Base-by-base conservation (phyloP, 768 basidiomycete species). In the Serendipita vermifera region DNA sequence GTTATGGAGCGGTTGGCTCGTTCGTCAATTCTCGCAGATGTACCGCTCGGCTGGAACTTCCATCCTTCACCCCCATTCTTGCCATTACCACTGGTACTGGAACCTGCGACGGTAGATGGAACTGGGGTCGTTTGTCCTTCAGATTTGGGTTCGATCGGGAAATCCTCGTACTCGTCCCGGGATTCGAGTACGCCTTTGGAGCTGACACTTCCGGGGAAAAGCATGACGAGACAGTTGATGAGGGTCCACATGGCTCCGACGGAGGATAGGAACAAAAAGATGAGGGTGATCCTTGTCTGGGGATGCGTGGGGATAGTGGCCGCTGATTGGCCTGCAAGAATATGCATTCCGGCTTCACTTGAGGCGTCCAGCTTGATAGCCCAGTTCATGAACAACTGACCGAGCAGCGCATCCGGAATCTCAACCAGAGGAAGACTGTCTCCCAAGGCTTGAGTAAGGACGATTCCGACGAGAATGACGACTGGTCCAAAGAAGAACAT, bases 281-380 rank as follows among this genome's bases (percentile, higher is more conserved):
- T 22, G 27, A 51, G 46, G 9, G 46, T 51, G 20, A 51, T 51
- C 32, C 46, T 22, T n/a, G 46, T 51, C 46, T 51, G 46, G 2
- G 46, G 46, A 51, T 51, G 46, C 5, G 46, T 27, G n/a, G 46
- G 46, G n/a, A n/a, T n/a, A n/a, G n/a, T n/a, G n/a, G n/a, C n/a
- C n/a, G n/a, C n/a, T n/a, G n/a, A n/a, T n/a, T n/a, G n/a, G n/a
- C n/a, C n/a, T n/a, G n/a, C n/a, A n/a, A n/a, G n/a, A n/a, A n/a
- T n/a, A n/a, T n/a, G n/a, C n/a, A n/a, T n/a, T n/a, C n/a, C n/a
- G n/a, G n/a, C n/a, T n/a, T n/a, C n/a, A n/a, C n/a, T n/a, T n/a
- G n/a, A n/a, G n/a, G n/a, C 26, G 13, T 43, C 15, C 20, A n/a
- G 14, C 15, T 31, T 9, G 46, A 15, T 3, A 4, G 1, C 46